Evolutionary conservation across 2,329 filamentous ascomycete genomes (phyloP), one percentile per base, ranked within the genome.

Genomic region (Nothophoma quercina): DNA sequence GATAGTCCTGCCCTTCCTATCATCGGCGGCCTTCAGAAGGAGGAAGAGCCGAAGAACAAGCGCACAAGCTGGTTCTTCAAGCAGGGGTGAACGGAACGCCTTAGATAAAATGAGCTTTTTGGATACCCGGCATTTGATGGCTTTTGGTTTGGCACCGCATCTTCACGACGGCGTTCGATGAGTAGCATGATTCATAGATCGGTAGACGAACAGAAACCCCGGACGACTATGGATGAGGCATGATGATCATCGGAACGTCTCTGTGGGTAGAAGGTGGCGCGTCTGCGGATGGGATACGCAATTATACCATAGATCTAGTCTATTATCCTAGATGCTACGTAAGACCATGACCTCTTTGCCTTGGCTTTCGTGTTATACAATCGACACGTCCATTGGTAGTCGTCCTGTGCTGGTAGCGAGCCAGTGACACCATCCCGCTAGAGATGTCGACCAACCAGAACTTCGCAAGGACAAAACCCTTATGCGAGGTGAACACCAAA

Each of bases 31-130:
- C 60, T 80, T 40, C 77, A 79, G 63, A 63, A 82, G 71, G 85
- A 81, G 18, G 54, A 55, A 1, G 63, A 66, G 65, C 84, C 87
- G 71, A 76, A 76, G 60, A 71, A 74, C 77, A 90, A 90, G 83
- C 82, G 88, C 66, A 85, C 83, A 67, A 89, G 86, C 73, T 90
- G 87, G 87, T 89, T 89, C 78, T 89, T 88, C 75, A 85, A 87
- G 75, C 86, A 87, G 77, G 62, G 62, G 53, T 55, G 33, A 39
- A 33, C 16, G 19, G 13, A 39, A 30, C 16, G 32, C 34, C 22
- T 28, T 16, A 22, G 35, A 36, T 36, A 12, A 48, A 18, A 30
- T 18, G 28, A 34, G 35, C 28, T 38, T 55, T 49, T 55, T 55
- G 51, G 45, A 55, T 55, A 55, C 45, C 50, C 50, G 44, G 50